phyloP scores from a whole-genome alignment of 148 eudicot genomes.

The Vaccinium corymbosum region DNA sequence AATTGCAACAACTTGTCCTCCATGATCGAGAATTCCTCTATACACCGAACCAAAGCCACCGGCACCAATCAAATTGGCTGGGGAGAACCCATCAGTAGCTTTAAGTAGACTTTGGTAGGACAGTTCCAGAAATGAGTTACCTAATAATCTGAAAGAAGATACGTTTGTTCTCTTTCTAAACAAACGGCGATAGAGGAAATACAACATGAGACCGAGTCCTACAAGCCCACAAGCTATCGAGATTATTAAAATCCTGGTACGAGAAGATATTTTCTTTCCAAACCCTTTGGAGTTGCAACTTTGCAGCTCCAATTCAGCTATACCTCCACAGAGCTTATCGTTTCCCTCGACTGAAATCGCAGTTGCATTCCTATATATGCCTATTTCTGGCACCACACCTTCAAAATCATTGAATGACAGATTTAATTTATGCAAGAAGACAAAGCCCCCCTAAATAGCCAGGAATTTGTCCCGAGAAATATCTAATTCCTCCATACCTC shows the following conservation, averaged over 20 bases:
- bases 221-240: neutral
- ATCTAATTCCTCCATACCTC: neutral
- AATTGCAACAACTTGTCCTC: too few species aligned
- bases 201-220: neutral
- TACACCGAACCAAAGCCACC: neutral
- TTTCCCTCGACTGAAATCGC: neutral
- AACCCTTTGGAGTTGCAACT: neutral
- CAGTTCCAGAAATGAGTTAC: neutral
- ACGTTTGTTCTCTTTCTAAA: neutral
- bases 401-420: neutral
- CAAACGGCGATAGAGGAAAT: neutral
- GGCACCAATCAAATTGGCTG: neutral
- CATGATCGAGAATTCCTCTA: neutral
- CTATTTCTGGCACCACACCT: neutral
- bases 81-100: neutral
- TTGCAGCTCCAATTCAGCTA: neutral
- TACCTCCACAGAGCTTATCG: conserved; percentile 13
- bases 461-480: conserved; percentile 12
- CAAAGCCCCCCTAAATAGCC: neutral
- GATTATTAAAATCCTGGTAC: neutral
- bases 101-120: neutral
- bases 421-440: neutral
- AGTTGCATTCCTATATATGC: neutral
- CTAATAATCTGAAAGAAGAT: neutral
- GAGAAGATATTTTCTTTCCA: neutral